Base-by-base conservation (phyloP, 805 yeast genomes). In the Maudiozyma bulderi region DNA sequence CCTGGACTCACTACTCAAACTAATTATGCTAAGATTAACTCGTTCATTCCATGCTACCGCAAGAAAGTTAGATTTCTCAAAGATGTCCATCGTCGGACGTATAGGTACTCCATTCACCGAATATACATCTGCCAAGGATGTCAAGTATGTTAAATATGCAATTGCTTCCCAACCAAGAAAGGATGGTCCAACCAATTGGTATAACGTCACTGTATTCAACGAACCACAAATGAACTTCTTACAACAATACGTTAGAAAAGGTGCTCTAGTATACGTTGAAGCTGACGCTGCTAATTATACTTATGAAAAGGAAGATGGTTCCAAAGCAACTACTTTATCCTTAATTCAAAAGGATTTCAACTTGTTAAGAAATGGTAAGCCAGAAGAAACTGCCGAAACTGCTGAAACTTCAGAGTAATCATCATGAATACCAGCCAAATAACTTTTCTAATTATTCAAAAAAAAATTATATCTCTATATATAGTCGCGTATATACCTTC, bases 71-170 rank as follows among this genome's bases (percentile, higher is more conserved):
- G 67, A 68, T 47, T 75, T 82, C 58, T 95, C 98, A 55, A 84
- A 81, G 64, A 78, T 87, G 74, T 78, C 86, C 54, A 73, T 87
- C 51, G 74, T 89, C 53, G 98, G 98, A 42, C 81, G 90, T 50
- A 80, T 90, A 47, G 97, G 96, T 49, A 72, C 74, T 50, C 86
- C 80, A 50, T 74, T 76, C 57, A 66, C 67, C 47, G 78, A 73
- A 58, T 78, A 73, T 60, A 73, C 80, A 45, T 76, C 88, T 55
- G 69, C 76, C 46, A 76, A 74, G 55, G 91, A 91, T 54, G 73
- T 68, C 52, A 79, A 76, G 52, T 89, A 78, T 70, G 68, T 85
- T 58, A 81, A 77, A 66, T 91, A 90, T 72, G 76, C 93, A 28
- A 72, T 91, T 58, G 98, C 96, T 5, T 95, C 89, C 50, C 81